A percentile compares a stretch with the other conserved stretches of the same genome.
These are phyloP conservation scores for Dioscorea zingiberensis DNA, from an alignment of 106 monocot species.

Conservation along the genomic window DNA sequence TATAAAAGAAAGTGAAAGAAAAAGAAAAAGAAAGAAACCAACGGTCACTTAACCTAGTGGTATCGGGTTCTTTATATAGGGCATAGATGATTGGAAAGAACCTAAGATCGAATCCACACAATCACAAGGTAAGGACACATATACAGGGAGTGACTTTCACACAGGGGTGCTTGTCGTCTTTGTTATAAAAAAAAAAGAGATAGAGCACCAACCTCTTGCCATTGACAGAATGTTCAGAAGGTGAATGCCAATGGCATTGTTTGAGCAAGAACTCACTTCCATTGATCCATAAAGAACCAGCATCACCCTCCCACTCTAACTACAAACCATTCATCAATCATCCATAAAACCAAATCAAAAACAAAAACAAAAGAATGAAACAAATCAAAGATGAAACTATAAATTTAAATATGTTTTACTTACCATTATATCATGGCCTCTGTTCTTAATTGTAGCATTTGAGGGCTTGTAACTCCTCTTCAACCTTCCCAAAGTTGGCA, in stretches of 20 bases:
- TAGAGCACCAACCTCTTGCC: not conserved
- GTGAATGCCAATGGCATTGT: not conserved
- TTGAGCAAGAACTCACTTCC: not conserved
- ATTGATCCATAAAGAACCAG: not conserved
- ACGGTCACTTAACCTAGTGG: too few relatives aligned
- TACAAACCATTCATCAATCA: not conserved
- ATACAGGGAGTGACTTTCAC: too few relatives aligned
- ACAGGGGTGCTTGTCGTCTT: too few relatives aligned
- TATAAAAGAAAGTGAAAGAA: too few relatives aligned
- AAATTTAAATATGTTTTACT: not conserved
- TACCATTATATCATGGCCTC: slow-evolving; percentile 18
- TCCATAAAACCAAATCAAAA: not conserved
- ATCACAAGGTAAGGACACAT: too few relatives aligned
- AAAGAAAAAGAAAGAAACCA: too few relatives aligned
- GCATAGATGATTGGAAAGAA: too few relatives aligned
- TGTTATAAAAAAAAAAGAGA: not conserved
- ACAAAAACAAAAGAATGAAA: too few relatives aligned
- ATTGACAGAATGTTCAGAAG: not conserved
- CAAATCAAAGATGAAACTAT: too few relatives aligned
- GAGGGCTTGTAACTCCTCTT: not conserved
- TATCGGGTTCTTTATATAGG: too few relatives aligned
- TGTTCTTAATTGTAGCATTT: slow-evolving; percentile 2
- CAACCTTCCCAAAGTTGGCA: not conserved
- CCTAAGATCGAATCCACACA: too few relatives aligned
- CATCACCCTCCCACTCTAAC: not conserved